Percentiles rank a stretch among this genome's conserved stretches.
Evolutionary conservation across 805 yeast species (phyloP).

Genomic region (Pichia scutulata): DNA sequence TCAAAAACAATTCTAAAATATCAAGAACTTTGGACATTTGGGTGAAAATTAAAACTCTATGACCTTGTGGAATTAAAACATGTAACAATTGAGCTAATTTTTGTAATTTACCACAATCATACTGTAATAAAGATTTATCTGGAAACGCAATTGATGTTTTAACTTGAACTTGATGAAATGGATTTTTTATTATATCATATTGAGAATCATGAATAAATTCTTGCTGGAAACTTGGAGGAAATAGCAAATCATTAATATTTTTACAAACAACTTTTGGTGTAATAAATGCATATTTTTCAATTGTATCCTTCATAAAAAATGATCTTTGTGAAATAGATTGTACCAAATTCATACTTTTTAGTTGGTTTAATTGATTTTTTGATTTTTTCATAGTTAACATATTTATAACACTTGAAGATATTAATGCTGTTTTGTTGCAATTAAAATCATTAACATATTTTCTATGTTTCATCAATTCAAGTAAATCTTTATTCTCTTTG

Average conservation of each 20-base stretch:
- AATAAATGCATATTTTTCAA: slow-evolving; percentile 75
- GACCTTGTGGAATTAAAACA: slow-evolving; percentile 78
- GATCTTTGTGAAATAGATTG: slow-evolving; percentile 37
- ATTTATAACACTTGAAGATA: slow-evolving; percentile 51
- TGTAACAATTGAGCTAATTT: slow-evolving; percentile 68
- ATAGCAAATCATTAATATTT: slow-evolving; percentile 50
- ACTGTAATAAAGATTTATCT: slow-evolving; percentile 83
- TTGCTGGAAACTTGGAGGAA: slow-evolving; percentile 33
- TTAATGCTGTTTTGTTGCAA: slow-evolving; percentile 58
- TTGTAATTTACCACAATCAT: slow-evolving; percentile 95
- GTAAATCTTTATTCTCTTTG: slow-evolving; percentile 41
- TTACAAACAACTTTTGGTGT: slow-evolving; percentile 82
- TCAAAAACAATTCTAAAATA: slow-evolving; percentile 84
- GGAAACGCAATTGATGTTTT: slow-evolving; percentile 92
- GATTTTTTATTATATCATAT: slow-evolving; percentile 30
- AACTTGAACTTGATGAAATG: slow-evolving; percentile 77
- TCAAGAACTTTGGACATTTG: slow-evolving; percentile 98
- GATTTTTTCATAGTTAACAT: slow-evolving; percentile 29
- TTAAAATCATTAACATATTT: slow-evolving; percentile 59
- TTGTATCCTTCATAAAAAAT: slow-evolving; percentile 35
- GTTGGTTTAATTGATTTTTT: slow-evolving; percentile 25
- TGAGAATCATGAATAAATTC: slow-evolving; percentile 26
- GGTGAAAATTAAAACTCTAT: slow-evolving; percentile 89
- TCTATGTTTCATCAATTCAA: slow-evolving; percentile 48
- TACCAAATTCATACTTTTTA: slow-evolving; percentile 29